Base-by-base conservation (phyloP, 2,329 filamentous ascomycete genomes). In the Diaporthe velutina region DNA sequence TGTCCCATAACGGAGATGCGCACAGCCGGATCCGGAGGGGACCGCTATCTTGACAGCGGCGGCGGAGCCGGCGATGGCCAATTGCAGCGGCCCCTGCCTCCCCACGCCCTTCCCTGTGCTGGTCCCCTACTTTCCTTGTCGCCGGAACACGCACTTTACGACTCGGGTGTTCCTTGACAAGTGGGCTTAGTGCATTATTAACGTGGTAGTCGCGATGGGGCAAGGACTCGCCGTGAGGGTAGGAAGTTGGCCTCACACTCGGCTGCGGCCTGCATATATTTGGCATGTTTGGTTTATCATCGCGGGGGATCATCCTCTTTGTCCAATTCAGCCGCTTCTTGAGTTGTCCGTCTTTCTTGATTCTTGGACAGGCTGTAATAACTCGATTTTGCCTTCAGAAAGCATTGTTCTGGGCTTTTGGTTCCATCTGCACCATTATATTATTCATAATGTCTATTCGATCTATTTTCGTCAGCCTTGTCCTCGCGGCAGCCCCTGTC, bases 361-460 rank as follows among this genome's bases (percentile, higher is more conserved):
- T 35, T 22, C 60, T 48, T 33, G n/a, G 28, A 25, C 19, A 50
- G 28, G 28, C 19, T 66, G 17, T 15, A n/a, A 4, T 7, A 3
- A 5, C 5, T 48, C 12, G 10, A 22, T 19, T 48, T 22, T 28
- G 10, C n/a, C n/a, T 19, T 17, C 22, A n/a, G 19, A 33, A 19
- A 22, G 17, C 2, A 33, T n/a, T 30, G 7, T 33, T n/a, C 17
- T 22, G 60, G 7, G 2, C 60, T 64, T 17, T 64, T n/a, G 25
- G 28, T 45, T 4, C 17, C 38, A 25, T 45, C 17, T 42, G 17
- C 19, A 7, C 17, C 25, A 8, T 22, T 15, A 8, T 33, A 22
- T 22, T 30, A 33, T 19, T 48, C 48, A 58, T 48, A 55, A 73
- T 73, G 60, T 66, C 25, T 50, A 35, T 42, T 38, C 71, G 50